These are phyloP conservation scores for Macrocybe sp. DNA, from an alignment of 1,284 basidiomycete genomes.

Conservation along the genomic window DNA sequence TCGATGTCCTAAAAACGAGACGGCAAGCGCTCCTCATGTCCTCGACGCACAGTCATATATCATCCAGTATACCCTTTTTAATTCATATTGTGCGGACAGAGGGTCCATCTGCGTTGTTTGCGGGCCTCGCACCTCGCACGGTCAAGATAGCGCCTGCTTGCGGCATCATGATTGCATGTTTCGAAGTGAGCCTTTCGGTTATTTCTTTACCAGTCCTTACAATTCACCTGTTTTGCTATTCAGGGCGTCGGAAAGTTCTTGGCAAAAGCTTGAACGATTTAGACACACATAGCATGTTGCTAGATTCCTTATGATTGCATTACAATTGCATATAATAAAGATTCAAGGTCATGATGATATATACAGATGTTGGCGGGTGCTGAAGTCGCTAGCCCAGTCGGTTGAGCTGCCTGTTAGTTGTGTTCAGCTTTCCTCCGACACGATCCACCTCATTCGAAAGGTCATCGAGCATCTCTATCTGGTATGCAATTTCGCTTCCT, in stretches of 20 bases:
- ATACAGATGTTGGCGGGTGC: neutral
- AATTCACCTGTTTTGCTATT: slow-evolving; percentile 7
- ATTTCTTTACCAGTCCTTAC: neutral
- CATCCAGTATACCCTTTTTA: slow-evolving; percentile 58
- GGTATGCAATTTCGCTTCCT: slow-evolving; percentile 74
- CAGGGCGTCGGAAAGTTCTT: slow-evolving; percentile 55
- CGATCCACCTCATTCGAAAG: slow-evolving; percentile 71
- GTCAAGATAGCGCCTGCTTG: slow-evolving; percentile 99
- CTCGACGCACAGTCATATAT: slow-evolving; percentile 31
- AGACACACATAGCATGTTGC: slow-evolving; percentile 8
- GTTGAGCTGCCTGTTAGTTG: slow-evolving; percentile 79
- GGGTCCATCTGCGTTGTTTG: slow-evolving; percentile 76
- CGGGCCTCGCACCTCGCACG: slow-evolving; percentile 83
- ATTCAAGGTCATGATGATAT: neutral
- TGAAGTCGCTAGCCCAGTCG: slow-evolving; percentile 44
- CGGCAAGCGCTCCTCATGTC: slow-evolving; percentile 74
- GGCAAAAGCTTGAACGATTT: slow-evolving; percentile 24
- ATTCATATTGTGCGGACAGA: slow-evolving; percentile 74
- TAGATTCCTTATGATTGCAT: slow-evolving; percentile 1
- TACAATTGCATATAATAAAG: slow-evolving; percentile 5
- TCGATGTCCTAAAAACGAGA: slow-evolving; percentile 95
- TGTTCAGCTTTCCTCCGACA: slow-evolving; percentile 72
- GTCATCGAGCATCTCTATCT: slow-evolving; percentile 85
- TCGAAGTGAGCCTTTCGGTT: slow-evolving; percentile 58
- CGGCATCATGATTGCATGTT: slow-evolving; percentile 96